A percentile compares a stretch with the other conserved stretches of the same genome.
These are phyloP conservation scores for Boletus subcaerulescens DNA, from an alignment of 768 basidiomycete species.

Conservation along the genomic window DNA sequence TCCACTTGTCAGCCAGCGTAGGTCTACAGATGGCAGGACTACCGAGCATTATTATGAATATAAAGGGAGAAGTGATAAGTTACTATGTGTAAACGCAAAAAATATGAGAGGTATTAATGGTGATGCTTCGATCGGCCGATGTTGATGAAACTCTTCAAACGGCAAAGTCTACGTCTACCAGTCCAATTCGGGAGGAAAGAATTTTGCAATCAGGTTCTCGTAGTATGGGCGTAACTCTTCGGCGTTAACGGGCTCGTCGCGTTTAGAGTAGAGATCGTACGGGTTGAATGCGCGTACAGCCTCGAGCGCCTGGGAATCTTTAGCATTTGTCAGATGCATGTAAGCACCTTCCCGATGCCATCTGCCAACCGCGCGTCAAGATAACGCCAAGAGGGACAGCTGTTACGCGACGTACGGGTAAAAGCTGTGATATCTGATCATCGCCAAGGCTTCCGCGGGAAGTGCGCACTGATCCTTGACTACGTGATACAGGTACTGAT, in stretches of 20 bases:
- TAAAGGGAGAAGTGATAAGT: not conserved
- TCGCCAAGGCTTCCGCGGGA: conserved; percentile 78
- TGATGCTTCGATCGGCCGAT: conserved; percentile 1
- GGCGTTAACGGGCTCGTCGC: conserved; percentile 61
- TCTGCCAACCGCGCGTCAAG: conserved; percentile 27
- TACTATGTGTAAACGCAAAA: not conserved
- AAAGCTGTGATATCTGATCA: conserved; percentile 95
- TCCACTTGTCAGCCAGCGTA: not conserved
- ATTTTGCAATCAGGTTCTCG: conserved; percentile 75
- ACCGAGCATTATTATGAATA: conserved; percentile 4
- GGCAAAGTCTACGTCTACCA: conserved; percentile 55
- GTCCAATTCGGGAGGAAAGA: conserved; percentile 76
- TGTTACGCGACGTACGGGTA: conserved; percentile 58
- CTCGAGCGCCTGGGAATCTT: conserved; percentile 58
- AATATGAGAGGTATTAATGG: not conserved
- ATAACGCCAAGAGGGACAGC: not conserved
- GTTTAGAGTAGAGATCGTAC: conserved; percentile 92
- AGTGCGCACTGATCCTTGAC: conserved; percentile 79
- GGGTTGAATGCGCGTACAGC: conserved; percentile 90
- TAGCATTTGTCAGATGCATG: conserved; percentile 70
- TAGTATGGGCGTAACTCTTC: conserved; percentile 80
- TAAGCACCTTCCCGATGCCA: conserved; percentile 93
- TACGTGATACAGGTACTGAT: conserved; percentile 78
- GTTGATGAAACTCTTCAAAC: not conserved
- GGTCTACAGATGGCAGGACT: not conserved